These are phyloP conservation scores for Fusarium nematophilum DNA, from an alignment of 2,329 filamentous ascomycete genomes.

Conservation along the genomic window DNA sequence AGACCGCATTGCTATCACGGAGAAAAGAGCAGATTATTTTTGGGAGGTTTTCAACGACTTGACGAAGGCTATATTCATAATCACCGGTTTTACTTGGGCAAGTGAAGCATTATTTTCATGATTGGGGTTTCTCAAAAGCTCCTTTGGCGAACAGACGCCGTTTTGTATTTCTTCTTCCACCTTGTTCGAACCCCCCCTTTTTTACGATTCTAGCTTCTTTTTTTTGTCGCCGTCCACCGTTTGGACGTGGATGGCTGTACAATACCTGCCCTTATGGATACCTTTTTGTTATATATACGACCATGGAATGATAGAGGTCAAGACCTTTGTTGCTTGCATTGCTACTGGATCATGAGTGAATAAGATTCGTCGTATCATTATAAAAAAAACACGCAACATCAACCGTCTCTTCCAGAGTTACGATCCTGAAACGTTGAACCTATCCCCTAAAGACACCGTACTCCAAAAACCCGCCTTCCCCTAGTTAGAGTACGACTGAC, in stretches of 20 bases:
- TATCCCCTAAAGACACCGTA: constrained; percentile 2
- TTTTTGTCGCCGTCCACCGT: constrained; percentile 4
- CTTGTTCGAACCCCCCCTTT: constrained; percentile 10
- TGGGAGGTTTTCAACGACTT: constrained; percentile 38
- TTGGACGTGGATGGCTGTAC: constrained; percentile 18
- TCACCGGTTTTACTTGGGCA: constrained; percentile 19
- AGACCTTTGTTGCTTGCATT: constrained; percentile 20
- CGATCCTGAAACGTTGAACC: not conserved
- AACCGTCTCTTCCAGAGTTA: not conserved
- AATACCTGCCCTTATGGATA: constrained; percentile 38
- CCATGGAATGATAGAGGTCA: constrained; percentile 34
- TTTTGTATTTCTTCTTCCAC: constrained; percentile 27
- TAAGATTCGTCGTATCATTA: not conserved
- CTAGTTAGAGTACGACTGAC: constrained; percentile 36
- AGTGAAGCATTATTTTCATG: constrained; percentile 18
- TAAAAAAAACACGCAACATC: not conserved
- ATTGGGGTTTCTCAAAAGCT: constrained; percentile 25
- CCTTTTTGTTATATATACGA: constrained; percentile 36
- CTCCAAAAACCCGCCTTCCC: not conserved
- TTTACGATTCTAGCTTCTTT: constrained; percentile 29
- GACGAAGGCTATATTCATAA: constrained; percentile 41
- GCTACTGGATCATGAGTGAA: not conserved
- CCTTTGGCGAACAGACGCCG: constrained; percentile 18
- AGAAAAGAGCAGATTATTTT: constrained; percentile 5
- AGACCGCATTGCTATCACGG: constrained; percentile 2